Conservation (phyloP, 2,329 filamentous ascomycete species). For the Epichloe sp. region DNA sequence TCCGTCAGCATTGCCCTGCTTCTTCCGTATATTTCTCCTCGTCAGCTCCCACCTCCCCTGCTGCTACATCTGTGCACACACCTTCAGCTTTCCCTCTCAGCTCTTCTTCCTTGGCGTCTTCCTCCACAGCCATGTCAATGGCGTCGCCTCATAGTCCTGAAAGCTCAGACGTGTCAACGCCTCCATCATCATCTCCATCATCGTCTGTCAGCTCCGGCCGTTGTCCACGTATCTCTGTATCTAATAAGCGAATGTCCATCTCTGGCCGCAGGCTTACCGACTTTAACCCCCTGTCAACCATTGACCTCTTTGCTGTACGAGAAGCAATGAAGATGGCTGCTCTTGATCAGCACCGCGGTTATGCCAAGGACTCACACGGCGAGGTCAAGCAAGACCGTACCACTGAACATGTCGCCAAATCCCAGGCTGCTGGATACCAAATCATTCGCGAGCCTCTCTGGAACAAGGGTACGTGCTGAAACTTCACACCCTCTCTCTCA, state of each 20-base stretch:
- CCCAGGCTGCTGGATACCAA: constrained; percentile 45
- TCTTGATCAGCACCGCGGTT: constrained; percentile 48
- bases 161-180: constrained; percentile 39
- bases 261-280: constrained; percentile 37
- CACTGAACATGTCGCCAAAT: constrained; percentile 40
- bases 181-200: constrained; percentile 39
- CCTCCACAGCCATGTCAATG: constrained; percentile 15
- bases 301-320: constrained; percentile 45
- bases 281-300: constrained; percentile 41
- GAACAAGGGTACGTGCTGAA: constrained; percentile 45
- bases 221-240: constrained; percentile 36
- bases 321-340: constrained; percentile 46
- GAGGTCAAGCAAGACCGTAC: constrained; percentile 40
- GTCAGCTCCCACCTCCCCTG: background rate
- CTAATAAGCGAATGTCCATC: constrained; percentile 37
- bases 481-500: background rate
- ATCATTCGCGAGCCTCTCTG: constrained; percentile 47
- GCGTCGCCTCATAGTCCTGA: constrained; percentile 29
- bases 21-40: constrained; percentile 1
- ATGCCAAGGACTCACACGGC: constrained; percentile 41
- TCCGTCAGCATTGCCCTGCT: constrained; percentile 1
- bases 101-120: constrained; percentile 5
- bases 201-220: constrained; percentile 33
- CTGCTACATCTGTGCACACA: background rate
- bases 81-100: constrained; percentile 1